Evolutionary conservation across 2,329 filamentous ascomycete genomes (phyloP).

Genomic region (Blumeria hordei): DNA sequence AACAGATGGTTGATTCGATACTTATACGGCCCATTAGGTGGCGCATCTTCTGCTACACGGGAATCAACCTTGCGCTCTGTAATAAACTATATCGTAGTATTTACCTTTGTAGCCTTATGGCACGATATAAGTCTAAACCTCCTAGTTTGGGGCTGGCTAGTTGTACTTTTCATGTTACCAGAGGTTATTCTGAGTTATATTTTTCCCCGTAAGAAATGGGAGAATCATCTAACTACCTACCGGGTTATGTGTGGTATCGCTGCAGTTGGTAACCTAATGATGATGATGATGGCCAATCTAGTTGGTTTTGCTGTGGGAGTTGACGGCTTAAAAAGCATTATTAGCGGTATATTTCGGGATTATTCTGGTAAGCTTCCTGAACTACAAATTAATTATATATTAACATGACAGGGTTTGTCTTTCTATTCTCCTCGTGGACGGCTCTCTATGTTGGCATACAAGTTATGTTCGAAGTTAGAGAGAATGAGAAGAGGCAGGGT

Average conservation of each 20-base stretch:
- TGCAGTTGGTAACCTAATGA: slow-evolving; percentile 60
- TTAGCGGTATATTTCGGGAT: slow-evolving; percentile 51
- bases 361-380: slow-evolving; percentile 32
- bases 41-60: slow-evolving; percentile 27
- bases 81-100: slow-evolving; percentile 59
- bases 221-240: slow-evolving; percentile 43
- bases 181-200: slow-evolving; percentile 49
- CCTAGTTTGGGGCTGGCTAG: slow-evolving; percentile 89
- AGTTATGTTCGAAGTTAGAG: slow-evolving; percentile 88
- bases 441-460: slow-evolving; percentile 67
- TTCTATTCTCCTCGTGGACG: slow-evolving; percentile 45
- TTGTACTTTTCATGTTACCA: slow-evolving; percentile 81
- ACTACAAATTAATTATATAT: neutral
- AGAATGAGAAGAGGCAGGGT: slow-evolving; percentile 60
- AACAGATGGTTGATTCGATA: slow-evolving; percentile 91
- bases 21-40: slow-evolving; percentile 78
- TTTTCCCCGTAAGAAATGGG: slow-evolving; percentile 50
- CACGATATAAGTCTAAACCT: slow-evolving; percentile 85
- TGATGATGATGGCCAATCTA: slow-evolving; percentile 91
- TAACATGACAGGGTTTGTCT: slow-evolving; percentile 34
- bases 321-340: slow-evolving; percentile 59
- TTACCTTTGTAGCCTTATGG: slow-evolving; percentile 95
- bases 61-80: slow-evolving; percentile 31
- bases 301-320: slow-evolving; percentile 86
- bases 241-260: slow-evolving; percentile 60